Base-by-base conservation (phyloP, 2,329 filamentous ascomycete genomes). In the Ophiostoma australiae region DNA sequence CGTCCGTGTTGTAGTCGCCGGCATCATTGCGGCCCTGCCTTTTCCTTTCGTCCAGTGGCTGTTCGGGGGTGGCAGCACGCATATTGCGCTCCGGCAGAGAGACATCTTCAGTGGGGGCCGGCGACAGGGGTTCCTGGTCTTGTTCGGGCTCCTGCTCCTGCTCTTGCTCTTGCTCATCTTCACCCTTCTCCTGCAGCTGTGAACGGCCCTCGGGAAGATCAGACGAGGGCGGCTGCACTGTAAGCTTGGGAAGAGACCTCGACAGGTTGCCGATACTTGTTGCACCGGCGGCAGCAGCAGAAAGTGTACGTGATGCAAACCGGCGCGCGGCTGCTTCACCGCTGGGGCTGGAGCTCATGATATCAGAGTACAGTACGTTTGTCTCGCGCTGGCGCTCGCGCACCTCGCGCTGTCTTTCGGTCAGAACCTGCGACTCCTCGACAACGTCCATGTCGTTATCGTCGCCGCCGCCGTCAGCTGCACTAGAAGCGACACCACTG, bases 401-500 rank as follows among this genome's bases (percentile, higher is more conserved):
- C 61, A 94, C 88, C 76, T 97, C 92, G 76, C 85, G 90, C 78
- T 97, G 93, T 63, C 88, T 86, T 48, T 94, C 91, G 0, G 93
- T 97, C 68, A 97, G 81, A 23, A 89, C 80, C 75, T 95, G 92
- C 0, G 91, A 92, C 71, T 92, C 89, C 15, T 74, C 70, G 1
- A 41, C 68, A 5, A 37, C 61, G 3, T 41, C n/a, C 17, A 31
- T 48, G 4, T 55, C 48, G 15, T 39, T 31, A 68, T 5, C 31
- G 5, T 41, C 41, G 2, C 39, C 35, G 2, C 39, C 35, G 17
- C 13, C 41, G 4, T 33, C 15, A 1, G 23, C 39, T 1, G 13
- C 66, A 48, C 27, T 23, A 0, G 58, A 52, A 2, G 84, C n/a
- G 13, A 23, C 23, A 10, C 81, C 79, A 4, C 48, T 83, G 80